A percentile compares a stretch with the other conserved stretches of the same genome.
phyloP scores from a whole-genome alignment of 768 basidiomycete species.

The Lentinula edodes region DNA sequence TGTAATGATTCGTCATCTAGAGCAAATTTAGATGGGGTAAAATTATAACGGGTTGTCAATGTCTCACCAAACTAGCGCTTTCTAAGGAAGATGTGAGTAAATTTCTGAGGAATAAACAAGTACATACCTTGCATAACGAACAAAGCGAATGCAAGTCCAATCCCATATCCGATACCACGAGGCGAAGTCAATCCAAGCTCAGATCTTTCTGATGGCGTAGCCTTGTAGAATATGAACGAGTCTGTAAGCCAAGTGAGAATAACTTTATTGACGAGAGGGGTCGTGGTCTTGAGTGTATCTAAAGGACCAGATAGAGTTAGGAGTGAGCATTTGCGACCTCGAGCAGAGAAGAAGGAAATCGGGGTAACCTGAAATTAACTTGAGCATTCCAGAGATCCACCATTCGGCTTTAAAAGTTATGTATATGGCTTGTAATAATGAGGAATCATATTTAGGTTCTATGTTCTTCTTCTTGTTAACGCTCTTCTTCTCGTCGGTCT shows the following conservation, averaged over 20 bases:
- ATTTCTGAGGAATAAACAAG: slow-evolving; percentile 5
- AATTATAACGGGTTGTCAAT: background rate
- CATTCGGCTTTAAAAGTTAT: background rate
- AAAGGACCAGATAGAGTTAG: background rate
- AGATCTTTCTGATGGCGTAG: slow-evolving; percentile 23
- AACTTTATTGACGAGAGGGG: slow-evolving; percentile 43
- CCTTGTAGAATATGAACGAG: slow-evolving; percentile 30
- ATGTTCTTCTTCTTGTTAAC: background rate
- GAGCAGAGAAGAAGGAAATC: background rate
- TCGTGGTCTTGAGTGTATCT: slow-evolving; percentile 40
- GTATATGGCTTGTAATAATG: slow-evolving; percentile 5
- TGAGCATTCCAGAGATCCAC: slow-evolving; percentile 8
- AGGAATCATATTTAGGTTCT: slow-evolving; percentile 7
- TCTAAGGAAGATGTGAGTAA: slow-evolving; percentile 14
- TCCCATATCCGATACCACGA: slow-evolving; percentile 43
- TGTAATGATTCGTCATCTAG: slow-evolving; percentile 27
- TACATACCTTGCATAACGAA: slow-evolving; percentile 46
- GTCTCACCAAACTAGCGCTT: slow-evolving; percentile 25
- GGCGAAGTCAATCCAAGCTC: slow-evolving; percentile 24
- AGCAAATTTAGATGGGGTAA: background rate
- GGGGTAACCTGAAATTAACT: slow-evolving; percentile 15
- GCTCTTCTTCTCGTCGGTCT: background rate
- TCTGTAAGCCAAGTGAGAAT: slow-evolving; percentile 43
- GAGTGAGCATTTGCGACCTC: background rate
- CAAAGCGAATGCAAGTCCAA: slow-evolving; percentile 44